Evolutionary conservation across 2,329 filamentous ascomycete genomes (phyloP), one percentile per base, ranked within the genome.

Genomic region (Chalaropsis ovoidea): DNA sequence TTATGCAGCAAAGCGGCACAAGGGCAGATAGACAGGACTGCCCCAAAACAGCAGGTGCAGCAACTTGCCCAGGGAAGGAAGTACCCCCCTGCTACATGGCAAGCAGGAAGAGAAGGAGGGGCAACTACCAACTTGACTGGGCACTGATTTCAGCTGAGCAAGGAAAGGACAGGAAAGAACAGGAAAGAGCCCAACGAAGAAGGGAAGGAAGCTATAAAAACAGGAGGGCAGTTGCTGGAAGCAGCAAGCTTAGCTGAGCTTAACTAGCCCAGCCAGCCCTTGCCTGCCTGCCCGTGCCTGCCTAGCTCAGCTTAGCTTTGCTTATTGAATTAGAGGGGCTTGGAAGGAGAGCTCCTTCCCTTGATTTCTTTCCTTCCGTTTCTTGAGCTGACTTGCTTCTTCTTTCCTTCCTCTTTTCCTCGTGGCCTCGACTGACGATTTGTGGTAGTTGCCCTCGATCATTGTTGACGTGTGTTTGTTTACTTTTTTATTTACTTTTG

Each of bases 361-460:
- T 61, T 61, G 56, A 62, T 41, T 42, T 27, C 41, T 41, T 62
- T 22, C 17, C 19, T 65, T 65, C 52, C 17, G 24, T 31, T 65
- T 65, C 52, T 15, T 19, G 41, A 24, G 43, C 56, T 42, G 42
- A 8, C 41, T 35, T 56, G 27, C 52, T 61, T 31, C 8, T 41
- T 17, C 19, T 39, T 39, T 52, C 45, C 58, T 61, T 35, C 19
- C 19, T 63, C 17, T 39, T 54, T 63, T 63, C 27, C 15, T 49
- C 24, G 6, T 49, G 39, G 3, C 35, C 35, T 10, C 35, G 8
- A 39, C 8, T 39, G 35, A 39, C 35, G 39, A 62, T n/a, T 41
- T 43, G 39, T 41, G 31, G 60, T 52, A 52, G 10, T 27, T 52
- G 22, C 54, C 27, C 27, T 19, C 27, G 27, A 39, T 35, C 15